Evolutionary conservation across 2,329 filamentous ascomycete species (phyloP).

Genomic region (Clonostachys rosea): DNA sequence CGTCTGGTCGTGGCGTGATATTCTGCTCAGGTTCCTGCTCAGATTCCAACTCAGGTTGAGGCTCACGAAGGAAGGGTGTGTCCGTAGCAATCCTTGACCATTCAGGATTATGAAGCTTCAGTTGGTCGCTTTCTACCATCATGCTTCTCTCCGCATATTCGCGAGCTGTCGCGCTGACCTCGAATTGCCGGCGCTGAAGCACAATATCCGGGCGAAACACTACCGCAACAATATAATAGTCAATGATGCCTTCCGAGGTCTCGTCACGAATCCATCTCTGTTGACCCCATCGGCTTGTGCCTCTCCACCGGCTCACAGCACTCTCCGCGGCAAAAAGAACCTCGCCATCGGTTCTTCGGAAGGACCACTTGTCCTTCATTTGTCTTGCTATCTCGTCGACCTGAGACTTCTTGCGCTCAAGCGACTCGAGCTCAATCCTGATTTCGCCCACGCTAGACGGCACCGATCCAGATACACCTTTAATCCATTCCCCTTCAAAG

Average conservation of each 20-base stretch:
- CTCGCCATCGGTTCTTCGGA: constrained; percentile 15
- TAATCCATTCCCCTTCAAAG: constrained; percentile 30
- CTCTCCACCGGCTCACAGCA: constrained; percentile 31
- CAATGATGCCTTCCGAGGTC: constrained; percentile 23
- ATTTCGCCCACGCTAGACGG: constrained; percentile 28
- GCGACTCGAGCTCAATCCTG: constrained; percentile 39
- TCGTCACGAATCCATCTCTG: constrained; percentile 37
- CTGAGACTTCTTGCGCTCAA: constrained; percentile 37
- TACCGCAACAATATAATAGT: constrained; percentile 37
- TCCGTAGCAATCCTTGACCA: not conserved
- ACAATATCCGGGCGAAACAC: constrained; percentile 18
- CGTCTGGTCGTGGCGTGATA: no score
- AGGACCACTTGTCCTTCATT: constrained; percentile 25
- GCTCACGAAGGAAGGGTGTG: no score
- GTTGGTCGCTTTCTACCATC: not conserved
- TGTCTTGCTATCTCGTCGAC: constrained; percentile 35
- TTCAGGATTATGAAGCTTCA: not conserved
- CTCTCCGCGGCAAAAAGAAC: constrained; percentile 1
- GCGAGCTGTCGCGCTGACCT: not conserved
- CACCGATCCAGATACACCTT: constrained; percentile 10
- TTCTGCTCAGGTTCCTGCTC: no score
- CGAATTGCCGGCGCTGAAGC: constrained; percentile 9
- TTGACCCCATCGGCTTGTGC: constrained; percentile 32
- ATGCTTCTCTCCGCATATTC: not conserved
- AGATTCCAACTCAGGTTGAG: no score